phyloP scores from a whole-genome alignment of 495 filamentous ascomycete species.

The Aspergillus steynii region DNA sequence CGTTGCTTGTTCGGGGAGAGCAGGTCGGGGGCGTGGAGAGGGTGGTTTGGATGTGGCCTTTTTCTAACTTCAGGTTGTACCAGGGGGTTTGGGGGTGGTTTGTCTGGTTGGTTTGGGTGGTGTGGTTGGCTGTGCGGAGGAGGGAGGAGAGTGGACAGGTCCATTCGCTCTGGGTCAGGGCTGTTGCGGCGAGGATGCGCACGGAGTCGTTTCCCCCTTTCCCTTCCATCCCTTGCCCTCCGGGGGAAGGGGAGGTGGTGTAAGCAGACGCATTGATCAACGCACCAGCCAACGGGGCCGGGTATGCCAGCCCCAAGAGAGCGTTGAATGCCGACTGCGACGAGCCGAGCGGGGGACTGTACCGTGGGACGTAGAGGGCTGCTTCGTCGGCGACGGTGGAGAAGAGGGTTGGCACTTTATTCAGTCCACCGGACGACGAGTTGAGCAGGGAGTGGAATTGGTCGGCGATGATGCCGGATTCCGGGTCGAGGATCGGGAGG shows the following conservation, averaged over 20 bases:
- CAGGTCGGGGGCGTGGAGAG: conserved; percentile 25
- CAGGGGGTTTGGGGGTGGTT: conserved; percentile 11
- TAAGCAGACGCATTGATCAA: conserved; percentile 21
- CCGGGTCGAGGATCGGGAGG: conserved; percentile 31
- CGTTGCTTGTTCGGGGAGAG: conserved; percentile 19
- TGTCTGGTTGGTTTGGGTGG: background rate
- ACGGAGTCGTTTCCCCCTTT: conserved; percentile 13
- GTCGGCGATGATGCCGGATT: conserved; percentile 28
- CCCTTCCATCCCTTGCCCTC: background rate
- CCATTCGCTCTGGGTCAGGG: conserved; percentile 30
- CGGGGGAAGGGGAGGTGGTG: no score
- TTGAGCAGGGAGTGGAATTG: conserved; percentile 33
- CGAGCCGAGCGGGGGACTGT: conserved; percentile 21
- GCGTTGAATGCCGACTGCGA: conserved; percentile 12
- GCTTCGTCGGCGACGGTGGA: conserved; percentile 30
- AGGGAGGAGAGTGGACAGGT: conserved; percentile 29
- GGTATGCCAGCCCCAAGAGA: conserved; percentile 20
- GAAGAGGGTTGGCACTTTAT: conserved; percentile 33
- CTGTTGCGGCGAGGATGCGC: conserved; percentile 18
- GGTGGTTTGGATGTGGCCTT: conserved; percentile 27
- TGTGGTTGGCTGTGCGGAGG: conserved; percentile 15
- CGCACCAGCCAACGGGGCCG: conserved; percentile 15
- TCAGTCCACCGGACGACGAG: conserved; percentile 12
- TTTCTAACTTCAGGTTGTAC: conserved; percentile 24
- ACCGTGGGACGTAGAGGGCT: conserved; percentile 17